Evolutionary conservation across 495 filamentous ascomycete genomes (phyloP).

Genomic region (Stereocaulon alpinum): DNA sequence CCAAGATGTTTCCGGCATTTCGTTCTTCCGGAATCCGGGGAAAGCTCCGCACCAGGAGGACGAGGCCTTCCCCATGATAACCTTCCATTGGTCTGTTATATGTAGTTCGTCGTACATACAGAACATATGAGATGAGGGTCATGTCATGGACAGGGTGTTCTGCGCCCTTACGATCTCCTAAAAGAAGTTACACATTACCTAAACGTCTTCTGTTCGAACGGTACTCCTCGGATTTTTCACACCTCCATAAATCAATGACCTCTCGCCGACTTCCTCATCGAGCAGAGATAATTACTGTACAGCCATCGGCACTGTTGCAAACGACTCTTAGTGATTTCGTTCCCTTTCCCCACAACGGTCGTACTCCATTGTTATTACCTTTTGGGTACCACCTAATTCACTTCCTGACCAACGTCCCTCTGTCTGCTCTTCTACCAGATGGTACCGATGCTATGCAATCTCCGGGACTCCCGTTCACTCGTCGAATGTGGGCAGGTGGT

Average conservation of each 20-base stretch:
- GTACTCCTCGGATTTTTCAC: slow-evolving; percentile 4
- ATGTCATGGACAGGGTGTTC: neutral
- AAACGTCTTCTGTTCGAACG: neutral
- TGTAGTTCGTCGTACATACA: neutral
- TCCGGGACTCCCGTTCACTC: slow-evolving; percentile 50
- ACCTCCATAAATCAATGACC: slow-evolving; percentile 11
- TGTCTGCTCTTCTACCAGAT: slow-evolving; percentile 49
- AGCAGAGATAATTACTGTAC: slow-evolving; percentile 55
- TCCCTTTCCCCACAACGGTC: slow-evolving; percentile 10
- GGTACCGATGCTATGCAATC: slow-evolving; percentile 64
- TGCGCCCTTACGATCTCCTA: neutral
- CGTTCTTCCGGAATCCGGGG: neutral
- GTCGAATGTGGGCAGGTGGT: slow-evolving; percentile 76
- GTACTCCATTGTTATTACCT: slow-evolving; percentile 30
- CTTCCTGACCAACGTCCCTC: slow-evolving; percentile 50
- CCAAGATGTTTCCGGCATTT: neutral
- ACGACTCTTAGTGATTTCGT: slow-evolving; percentile 53
- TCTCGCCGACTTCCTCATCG: slow-evolving; percentile 44
- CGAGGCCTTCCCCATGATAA: too few relatives aligned
- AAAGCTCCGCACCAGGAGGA: too few relatives aligned
- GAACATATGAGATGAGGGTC: neutral
- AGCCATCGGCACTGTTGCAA: slow-evolving; percentile 53
- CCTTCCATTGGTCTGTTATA: neutral
- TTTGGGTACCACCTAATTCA: slow-evolving; percentile 63
- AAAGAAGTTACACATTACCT: neutral